Evolutionary conservation across 2,329 filamentous ascomycete species (phyloP), one percentile per base, ranked within the genome.

Genomic region (Fusarium albosuccineum): DNA sequence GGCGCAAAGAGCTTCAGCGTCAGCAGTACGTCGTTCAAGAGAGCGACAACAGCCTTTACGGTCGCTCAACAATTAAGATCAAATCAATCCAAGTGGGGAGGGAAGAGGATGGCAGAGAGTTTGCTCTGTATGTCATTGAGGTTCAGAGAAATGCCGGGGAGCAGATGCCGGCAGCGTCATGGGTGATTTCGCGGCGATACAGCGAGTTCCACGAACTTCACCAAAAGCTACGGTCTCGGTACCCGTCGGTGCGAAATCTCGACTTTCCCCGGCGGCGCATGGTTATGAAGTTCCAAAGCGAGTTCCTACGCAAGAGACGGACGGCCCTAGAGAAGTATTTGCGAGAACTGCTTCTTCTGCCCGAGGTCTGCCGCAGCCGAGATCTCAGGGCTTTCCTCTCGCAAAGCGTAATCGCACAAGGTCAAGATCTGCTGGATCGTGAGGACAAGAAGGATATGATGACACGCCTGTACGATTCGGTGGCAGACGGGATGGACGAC

Each of bases 11-110:
- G 78, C 87, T 99, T 74, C 96, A 99, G 77, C 88, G 94, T 53
- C 96, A 97, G 78, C 97, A 99, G 76, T 99, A 99, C 72, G 93
- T 97, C 45, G 89, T 98, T 8, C 96, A 99, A 79, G 96, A 99
- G 79, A 97, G 94, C 75, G 97, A 99, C 77, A 99, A 97, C 78
- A 97, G 94, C 77, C 84, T 99, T 26, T 98, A 97, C 74, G 96
- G 96, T 3, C 92, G 95, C 16, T 95, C 96, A 3, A 93, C 89
- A 0, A 89, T 98, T 72, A 91, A 88, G 71, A 97, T 99, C 76
- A 96, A 96, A 74, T 93, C 92, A 1, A 94, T 97, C 55, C 93
- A 97, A 80, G 93, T 97, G 13, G 95, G 94, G 6, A 91, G 90
- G 64, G 96, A 98, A 68, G 92, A 95, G 29, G 94, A 97, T 72